Conservation (phyloP, 192 early-diverging fungal species). For the Mortierella hygrophila region DNA sequence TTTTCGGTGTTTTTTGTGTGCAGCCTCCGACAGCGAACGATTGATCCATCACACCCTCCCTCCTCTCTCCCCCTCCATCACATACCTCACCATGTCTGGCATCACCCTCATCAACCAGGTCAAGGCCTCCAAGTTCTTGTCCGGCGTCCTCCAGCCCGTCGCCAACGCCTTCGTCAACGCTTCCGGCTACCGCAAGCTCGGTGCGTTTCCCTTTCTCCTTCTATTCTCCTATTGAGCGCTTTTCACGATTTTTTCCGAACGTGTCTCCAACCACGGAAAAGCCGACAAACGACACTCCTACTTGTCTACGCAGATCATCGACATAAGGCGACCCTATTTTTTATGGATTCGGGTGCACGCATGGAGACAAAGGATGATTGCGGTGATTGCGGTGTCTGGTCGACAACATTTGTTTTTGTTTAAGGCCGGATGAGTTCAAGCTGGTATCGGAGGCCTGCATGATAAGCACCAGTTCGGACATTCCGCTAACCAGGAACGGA, state of each 20-base stretch:
- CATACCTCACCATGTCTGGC: conserved; percentile 47
- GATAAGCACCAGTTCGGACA: not conserved
- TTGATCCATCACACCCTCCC: conserved; percentile 3
- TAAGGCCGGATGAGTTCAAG: not conserved
- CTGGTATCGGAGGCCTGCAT: not conserved
- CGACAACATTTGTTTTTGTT: not conserved
- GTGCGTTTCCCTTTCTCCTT: conserved; percentile 57
- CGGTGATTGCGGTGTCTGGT: not conserved
- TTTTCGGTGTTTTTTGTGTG: conserved; percentile 9
- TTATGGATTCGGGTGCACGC: not conserved
- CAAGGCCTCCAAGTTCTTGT: conserved; percentile 67
- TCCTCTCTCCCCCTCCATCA: conserved; percentile 14
- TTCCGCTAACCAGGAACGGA: not conserved
- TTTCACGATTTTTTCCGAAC: conserved; percentile 9
- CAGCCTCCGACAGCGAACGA: not conserved
- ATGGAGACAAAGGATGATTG: not conserved
- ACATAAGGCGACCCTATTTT: not conserved
- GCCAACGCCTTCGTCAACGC: conserved; percentile 75
- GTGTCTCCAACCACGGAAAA: not conserved
- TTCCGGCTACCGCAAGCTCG: conserved; percentile 78
- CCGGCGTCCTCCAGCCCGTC: conserved; percentile 67
- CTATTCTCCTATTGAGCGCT: not conserved
- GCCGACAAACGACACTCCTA: not conserved
- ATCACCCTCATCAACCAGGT: conserved; percentile 65
- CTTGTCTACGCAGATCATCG: not conserved